Conservation (phyloP, 176 grass and related monocot genomes). For the Rhynchospora pubera region DNA sequence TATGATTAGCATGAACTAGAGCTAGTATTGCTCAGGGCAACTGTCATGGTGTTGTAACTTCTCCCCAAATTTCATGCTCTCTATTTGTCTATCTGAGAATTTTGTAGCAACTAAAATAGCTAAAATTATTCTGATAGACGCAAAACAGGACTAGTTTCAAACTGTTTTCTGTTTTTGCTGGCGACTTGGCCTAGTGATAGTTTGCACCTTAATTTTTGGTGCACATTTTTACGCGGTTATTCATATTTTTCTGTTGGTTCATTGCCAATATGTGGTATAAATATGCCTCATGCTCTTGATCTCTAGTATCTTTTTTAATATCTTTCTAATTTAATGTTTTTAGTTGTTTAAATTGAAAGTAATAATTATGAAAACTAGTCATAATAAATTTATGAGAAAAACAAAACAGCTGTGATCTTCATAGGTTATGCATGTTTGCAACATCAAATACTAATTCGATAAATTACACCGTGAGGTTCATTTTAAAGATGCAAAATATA, state of each 20-base stretch:
- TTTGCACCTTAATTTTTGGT: background rate
- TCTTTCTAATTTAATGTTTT: too few relatives aligned
- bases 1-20: conserved; percentile 11
- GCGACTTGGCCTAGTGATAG: background rate
- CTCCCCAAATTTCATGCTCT: background rate
- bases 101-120: conserved; percentile 41
- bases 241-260: background rate
- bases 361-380: too few relatives aligned
- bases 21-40: background rate
- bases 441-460: too few relatives aligned
- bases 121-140: conserved; percentile 18
- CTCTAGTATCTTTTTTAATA: too few relatives aligned
- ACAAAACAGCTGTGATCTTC: too few relatives aligned
- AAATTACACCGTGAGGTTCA: too few relatives aligned
- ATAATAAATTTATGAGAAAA: too few relatives aligned
- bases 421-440: too few relatives aligned
- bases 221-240: background rate
- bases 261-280: background rate
- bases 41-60: background rate
- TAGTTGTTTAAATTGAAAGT: too few relatives aligned
- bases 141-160: background rate
- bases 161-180: background rate
- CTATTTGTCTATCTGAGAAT: conserved; percentile 34
- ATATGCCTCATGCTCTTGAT: background rate
- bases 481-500: too few relatives aligned